Percentiles rank a stretch among this genome's conserved stretches.
Evolutionary conservation across 768 basidiomycete species (phyloP).

Genomic region (Suillus ampliporus): DNA sequence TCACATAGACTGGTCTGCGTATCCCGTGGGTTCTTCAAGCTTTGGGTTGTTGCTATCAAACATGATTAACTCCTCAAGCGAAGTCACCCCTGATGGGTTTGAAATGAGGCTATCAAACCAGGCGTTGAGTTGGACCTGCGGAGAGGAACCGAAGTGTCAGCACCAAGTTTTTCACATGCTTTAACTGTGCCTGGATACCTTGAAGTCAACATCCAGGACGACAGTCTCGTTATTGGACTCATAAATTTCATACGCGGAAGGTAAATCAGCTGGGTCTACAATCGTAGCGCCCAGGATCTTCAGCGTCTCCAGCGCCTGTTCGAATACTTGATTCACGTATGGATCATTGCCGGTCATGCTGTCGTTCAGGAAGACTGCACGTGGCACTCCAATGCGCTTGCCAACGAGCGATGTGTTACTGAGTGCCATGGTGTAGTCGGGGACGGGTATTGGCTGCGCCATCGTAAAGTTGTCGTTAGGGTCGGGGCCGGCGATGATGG

Average conservation of each 20-base stretch:
- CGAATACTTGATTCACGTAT: slow-evolving; percentile 44
- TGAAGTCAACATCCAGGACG: slow-evolving; percentile 63
- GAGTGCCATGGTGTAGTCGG: slow-evolving; percentile 61
- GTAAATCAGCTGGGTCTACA: slow-evolving; percentile 68
- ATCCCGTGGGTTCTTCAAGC: slow-evolving; percentile 49
- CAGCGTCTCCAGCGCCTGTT: slow-evolving; percentile 45
- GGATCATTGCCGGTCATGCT: slow-evolving; percentile 32
- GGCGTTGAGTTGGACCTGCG: slow-evolving; percentile 56
- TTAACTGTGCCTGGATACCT: slow-evolving; percentile 41
- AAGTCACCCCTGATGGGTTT: slow-evolving; percentile 65
- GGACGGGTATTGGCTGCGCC: slow-evolving; percentile 55
- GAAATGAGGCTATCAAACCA: slow-evolving; percentile 52
- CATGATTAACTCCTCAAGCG: slow-evolving; percentile 59
- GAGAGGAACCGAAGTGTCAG: background rate
- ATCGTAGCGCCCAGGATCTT: slow-evolving; percentile 50
- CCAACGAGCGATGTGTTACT: slow-evolving; percentile 52
- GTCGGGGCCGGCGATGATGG: slow-evolving; percentile 59
- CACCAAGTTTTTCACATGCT: no score
- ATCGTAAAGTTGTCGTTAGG: slow-evolving; percentile 60
- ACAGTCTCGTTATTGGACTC: slow-evolving; percentile 57
- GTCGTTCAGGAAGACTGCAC: slow-evolving; percentile 40
- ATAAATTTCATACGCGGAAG: slow-evolving; percentile 56
- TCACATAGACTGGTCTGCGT: slow-evolving; percentile 40
- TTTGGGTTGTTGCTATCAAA: slow-evolving; percentile 58
- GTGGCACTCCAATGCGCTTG: slow-evolving; percentile 59